Evolutionary conservation across 768 basidiomycete species (phyloP).

Genomic region (Lactarius vividus): DNA sequence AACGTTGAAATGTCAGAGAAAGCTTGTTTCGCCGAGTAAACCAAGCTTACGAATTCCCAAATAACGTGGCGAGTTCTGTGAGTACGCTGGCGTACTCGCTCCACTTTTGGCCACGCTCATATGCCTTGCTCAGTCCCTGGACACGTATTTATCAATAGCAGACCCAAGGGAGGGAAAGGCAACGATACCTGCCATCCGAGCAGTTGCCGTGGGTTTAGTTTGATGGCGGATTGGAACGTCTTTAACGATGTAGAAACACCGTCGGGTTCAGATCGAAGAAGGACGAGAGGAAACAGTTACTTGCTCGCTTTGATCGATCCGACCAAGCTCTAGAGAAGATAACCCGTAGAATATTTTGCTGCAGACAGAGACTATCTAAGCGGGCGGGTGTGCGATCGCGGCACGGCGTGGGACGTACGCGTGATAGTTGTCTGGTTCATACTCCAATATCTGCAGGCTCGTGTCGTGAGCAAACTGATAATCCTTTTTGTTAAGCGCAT

Average conservation of each 20-base stretch:
- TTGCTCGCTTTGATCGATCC: conserved; percentile 76
- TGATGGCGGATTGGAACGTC: conserved; percentile 78
- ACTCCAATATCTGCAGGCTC: conserved; percentile 63
- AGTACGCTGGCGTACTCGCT: conserved; percentile 53
- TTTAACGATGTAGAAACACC: conserved; percentile 40
- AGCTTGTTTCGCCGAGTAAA: not conserved
- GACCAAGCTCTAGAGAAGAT: conserved; percentile 71
- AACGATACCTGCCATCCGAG: conserved; percentile 78
- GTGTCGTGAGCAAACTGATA: conserved; percentile 64
- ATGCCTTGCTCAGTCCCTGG: conserved; percentile 71
- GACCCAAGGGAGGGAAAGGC: conserved; percentile 21
- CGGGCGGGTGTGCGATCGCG: not conserved
- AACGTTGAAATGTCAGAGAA: not conserved
- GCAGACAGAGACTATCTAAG: conserved; percentile 18
- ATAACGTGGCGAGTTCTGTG: conserved; percentile 54
- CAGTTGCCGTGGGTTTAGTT: conserved; percentile 60
- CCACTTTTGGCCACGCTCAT: conserved; percentile 64
- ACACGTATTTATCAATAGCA: not conserved
- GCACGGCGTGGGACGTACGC: conserved; percentile 54
- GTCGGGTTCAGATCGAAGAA: conserved; percentile 12
- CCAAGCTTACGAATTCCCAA: conserved; percentile 52
- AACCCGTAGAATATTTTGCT: conserved; percentile 88
- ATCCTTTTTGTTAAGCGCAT: conserved; percentile 73
- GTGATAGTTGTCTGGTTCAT: conserved; percentile 81
- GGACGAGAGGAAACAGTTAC: conserved; percentile 45